These are phyloP conservation scores for Porphyrellus sp. DNA, from an alignment of 1,284 basidiomycete species.

Conservation along the genomic window DNA sequence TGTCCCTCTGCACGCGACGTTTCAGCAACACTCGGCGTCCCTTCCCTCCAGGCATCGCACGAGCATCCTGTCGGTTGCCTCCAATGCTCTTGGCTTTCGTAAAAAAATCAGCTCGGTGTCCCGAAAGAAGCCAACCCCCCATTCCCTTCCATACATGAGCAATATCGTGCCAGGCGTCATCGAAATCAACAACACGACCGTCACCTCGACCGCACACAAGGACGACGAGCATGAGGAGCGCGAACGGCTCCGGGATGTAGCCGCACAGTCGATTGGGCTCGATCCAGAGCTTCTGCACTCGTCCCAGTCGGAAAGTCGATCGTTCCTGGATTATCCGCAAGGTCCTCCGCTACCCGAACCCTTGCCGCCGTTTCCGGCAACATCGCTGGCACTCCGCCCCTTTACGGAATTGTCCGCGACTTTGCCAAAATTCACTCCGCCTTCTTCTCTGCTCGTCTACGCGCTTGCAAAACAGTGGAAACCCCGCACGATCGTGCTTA, in stretches of 20 bases:
- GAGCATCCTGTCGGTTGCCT: constrained; percentile 54
- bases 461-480: constrained; percentile 74
- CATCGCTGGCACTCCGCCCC: constrained; percentile 45
- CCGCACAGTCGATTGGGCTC: constrained; percentile 71
- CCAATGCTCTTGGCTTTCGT: constrained; percentile 50
- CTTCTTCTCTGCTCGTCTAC: constrained; percentile 64
- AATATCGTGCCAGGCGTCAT: constrained; percentile 64
- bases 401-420: constrained; percentile 50
- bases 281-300: constrained; percentile 28
- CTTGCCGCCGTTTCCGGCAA: constrained; percentile 58
- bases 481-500: constrained; percentile 58
- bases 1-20: constrained; percentile 2
- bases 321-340: constrained; percentile 17
- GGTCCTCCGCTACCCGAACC: constrained; percentile 14
- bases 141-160: constrained; percentile 24
- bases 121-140: constrained; percentile 39
- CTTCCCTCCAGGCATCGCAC: constrained; percentile 35
- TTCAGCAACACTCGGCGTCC: constrained; percentile 5
- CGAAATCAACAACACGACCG: constrained; percentile 49
- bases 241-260: constrained; percentile 65
- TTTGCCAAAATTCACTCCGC: constrained; percentile 63
- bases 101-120: constrained; percentile 44
- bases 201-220: constrained; percentile 23
- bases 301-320: constrained; percentile 6
- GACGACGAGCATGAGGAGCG: constrained; percentile 69